These are phyloP conservation scores for Pleurotus cornucopiae DNA, from an alignment of 768 basidiomycete genomes.

Conservation along the genomic window DNA sequence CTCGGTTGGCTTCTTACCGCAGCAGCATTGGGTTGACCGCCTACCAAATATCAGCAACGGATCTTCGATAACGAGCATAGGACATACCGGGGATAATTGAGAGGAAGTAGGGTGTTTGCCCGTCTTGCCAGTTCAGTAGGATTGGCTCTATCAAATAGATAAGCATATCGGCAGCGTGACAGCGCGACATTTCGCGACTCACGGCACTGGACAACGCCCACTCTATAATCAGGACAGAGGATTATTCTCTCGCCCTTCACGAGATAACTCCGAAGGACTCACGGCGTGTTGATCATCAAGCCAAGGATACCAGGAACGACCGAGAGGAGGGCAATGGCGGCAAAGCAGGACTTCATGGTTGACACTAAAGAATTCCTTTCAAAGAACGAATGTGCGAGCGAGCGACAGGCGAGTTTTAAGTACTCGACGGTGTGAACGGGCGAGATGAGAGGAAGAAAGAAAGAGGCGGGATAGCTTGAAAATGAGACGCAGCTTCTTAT, in stretches of 20 bases:
- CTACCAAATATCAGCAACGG: conserved; percentile 24
- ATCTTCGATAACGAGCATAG: too few relatives aligned
- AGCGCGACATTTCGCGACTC: conserved; percentile 17
- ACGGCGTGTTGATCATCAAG: conserved; percentile 71
- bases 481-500: not conserved
- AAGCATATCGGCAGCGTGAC: not conserved
- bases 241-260: too few relatives aligned
- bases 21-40: conserved; percentile 44
- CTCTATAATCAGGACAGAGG: conserved; percentile 18
- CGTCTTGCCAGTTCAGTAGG: conserved; percentile 48
- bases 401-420: not conserved
- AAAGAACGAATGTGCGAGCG: conserved; percentile 6
- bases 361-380: conserved; percentile 8
- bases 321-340: conserved; percentile 30
- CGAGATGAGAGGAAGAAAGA: not conserved
- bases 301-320: conserved; percentile 31
- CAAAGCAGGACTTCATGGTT: conserved; percentile 32
- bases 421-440: not conserved
- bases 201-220: conserved; percentile 47
- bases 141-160: conserved; percentile 48
- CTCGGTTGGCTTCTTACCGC: conserved; percentile 35
- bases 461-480: not conserved
- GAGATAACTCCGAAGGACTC: conserved; percentile 22
- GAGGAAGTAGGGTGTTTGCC: conserved; percentile 53
- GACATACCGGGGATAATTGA: conserved; percentile 56